Evolutionary conservation across 441 rosid genomes (phyloP).

Genomic region (Croton setiger): DNA sequence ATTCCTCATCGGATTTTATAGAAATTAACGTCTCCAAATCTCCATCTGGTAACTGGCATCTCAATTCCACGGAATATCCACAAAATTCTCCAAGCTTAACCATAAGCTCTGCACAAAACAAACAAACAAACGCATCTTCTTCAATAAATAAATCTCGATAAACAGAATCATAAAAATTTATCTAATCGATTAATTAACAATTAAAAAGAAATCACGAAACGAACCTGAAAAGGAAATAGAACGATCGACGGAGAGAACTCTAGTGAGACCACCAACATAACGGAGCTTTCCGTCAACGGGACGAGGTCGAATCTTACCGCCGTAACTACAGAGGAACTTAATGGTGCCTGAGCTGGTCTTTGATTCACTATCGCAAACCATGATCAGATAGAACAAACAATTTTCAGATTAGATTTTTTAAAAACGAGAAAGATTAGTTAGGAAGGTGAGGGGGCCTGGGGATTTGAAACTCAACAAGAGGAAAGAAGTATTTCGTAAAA

Average conservation of each 20-base stretch:
- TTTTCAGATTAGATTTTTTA: background rate
- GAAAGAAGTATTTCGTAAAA: background rate
- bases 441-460: no score
- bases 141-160: background rate
- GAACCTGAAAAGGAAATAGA: constrained; percentile 59
- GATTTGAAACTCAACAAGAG: background rate
- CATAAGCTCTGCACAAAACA: constrained; percentile 52
- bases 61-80: constrained; percentile 54
- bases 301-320: constrained; percentile 73
- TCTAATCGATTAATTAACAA: background rate
- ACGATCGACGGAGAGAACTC: constrained; percentile 65
- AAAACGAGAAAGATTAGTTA: background rate
- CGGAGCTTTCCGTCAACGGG: constrained; percentile 67
- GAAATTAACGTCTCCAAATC: constrained; percentile 76
- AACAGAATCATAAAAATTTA: background rate
- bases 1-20: constrained; percentile 70
- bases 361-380: constrained; percentile 28
- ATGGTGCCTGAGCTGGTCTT: constrained; percentile 19
- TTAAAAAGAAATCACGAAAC: background rate
- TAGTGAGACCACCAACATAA: constrained; percentile 78
- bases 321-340: constrained; percentile 83
- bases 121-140: background rate
- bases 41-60: constrained; percentile 72
- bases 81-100: constrained; percentile 73
- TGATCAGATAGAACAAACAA: background rate